Conservation (phyloP, 31 red algal genomes). For the Porphyra umbilicalis region DNA sequence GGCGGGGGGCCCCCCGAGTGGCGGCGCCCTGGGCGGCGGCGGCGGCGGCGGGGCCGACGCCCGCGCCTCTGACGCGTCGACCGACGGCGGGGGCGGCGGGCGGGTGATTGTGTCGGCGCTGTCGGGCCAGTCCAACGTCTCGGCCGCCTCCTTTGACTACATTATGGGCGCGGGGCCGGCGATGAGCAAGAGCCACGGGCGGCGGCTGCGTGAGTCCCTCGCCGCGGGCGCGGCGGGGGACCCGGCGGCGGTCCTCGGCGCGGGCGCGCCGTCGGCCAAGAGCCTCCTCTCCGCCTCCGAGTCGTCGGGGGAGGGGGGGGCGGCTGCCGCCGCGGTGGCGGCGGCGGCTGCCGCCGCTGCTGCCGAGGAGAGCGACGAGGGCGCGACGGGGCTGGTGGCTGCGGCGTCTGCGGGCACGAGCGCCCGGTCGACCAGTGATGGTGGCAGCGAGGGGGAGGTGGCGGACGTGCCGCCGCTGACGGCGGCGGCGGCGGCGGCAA, state of each 20-base stretch:
- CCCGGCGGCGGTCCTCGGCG: neutral
- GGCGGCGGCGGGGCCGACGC: neutral
- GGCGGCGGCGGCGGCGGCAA: too few species aligned
- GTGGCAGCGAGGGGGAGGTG: too few species aligned
- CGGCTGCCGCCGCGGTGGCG: too few species aligned
- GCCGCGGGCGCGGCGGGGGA: neutral
- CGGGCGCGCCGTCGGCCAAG: neutral
- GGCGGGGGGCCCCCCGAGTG: too few species aligned
- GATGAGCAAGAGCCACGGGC: neutral
- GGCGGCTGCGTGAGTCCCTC: neutral
- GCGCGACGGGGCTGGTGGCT: too few species aligned
- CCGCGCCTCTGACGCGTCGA: too few species aligned
- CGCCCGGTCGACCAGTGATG: too few species aligned
- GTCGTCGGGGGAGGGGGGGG: neutral
- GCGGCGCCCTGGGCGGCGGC: too few species aligned
- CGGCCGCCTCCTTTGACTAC: neutral
- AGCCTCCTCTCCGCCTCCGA: neutral
- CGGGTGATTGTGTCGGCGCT: neutral
- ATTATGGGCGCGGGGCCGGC: neutral
- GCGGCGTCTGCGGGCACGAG: too few species aligned
- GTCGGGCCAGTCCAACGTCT: neutral
- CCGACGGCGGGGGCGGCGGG: neutral
- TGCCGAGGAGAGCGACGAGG: too few species aligned
- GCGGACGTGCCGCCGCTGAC: too few species aligned
- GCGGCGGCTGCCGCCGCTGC: too few species aligned